Conservation (phyloP, 176 grass and related monocot genomes). For the Poa annua region DNA sequence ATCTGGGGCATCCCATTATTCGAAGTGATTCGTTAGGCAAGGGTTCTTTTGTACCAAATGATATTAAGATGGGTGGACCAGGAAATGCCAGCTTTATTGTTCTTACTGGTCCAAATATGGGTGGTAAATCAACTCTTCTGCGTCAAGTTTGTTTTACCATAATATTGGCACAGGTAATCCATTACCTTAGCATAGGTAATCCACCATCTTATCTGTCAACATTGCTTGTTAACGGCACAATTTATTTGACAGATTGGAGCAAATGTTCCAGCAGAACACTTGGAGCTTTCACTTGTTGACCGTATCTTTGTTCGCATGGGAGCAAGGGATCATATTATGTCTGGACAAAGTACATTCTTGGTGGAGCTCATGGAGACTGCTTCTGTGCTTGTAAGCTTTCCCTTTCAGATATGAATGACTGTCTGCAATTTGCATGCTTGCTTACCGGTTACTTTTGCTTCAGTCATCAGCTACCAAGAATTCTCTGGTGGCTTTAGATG, state of each 20-base stretch:
- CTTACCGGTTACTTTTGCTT: constrained; percentile 38
- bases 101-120: constrained; percentile 98
- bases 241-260: constrained; percentile 79
- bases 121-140: constrained; percentile 97
- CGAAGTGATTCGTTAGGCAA: constrained; percentile 72
- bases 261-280: constrained; percentile 83
- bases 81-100: constrained; percentile 74
- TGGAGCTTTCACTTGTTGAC: constrained; percentile 91
- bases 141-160: constrained; percentile 94
- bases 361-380: constrained; percentile 92
- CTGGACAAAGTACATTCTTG: constrained; percentile 91
- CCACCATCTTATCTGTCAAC: constrained; percentile 14
- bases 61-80: constrained; percentile 73
- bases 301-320: constrained; percentile 98
- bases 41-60: constrained; percentile 89
- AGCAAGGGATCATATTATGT: constrained; percentile 94
- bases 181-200: constrained; percentile 71
- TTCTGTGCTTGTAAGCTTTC: constrained; percentile 79
- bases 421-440: constrained; percentile 10
- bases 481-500: constrained; percentile 93
- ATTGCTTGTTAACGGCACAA: constrained; percentile 33
- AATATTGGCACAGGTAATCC: constrained; percentile 83
- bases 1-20: constrained; percentile 86
- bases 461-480: constrained; percentile 90
- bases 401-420: constrained; percentile 17